phyloP scores from a whole-genome alignment of 768 basidiomycete species.

The Roridomyces roridus region DNA sequence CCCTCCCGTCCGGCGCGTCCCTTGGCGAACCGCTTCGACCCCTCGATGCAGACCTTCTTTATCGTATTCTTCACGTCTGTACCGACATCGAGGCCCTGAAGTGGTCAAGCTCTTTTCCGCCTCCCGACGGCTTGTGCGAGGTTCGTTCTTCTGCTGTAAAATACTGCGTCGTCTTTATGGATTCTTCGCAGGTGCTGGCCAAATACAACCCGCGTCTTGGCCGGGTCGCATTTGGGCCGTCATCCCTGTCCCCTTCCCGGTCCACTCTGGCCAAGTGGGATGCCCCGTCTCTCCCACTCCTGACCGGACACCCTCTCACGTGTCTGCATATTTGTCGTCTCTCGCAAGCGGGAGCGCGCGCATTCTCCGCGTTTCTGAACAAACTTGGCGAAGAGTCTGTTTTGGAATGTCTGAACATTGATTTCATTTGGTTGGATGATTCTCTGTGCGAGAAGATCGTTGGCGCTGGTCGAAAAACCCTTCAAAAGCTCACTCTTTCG shows the following conservation, averaged over 20 bases:
- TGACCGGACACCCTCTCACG: conserved; percentile 33
- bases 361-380: conserved; percentile 32
- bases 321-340: conserved; percentile 38
- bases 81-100: conserved; percentile 35
- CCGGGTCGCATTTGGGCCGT: conserved; percentile 30
- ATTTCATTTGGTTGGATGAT: conserved; percentile 49
- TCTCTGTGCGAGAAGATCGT: conserved; percentile 40
- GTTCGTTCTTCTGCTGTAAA: conserved; percentile 26
- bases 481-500: conserved; percentile 36
- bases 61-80: conserved; percentile 26
- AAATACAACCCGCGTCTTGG: conserved; percentile 29
- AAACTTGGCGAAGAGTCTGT: conserved; percentile 35
- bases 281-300: conserved; percentile 40
- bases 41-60: conserved; percentile 25
- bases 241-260: conserved; percentile 21
- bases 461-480: conserved; percentile 32
- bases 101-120: conserved; percentile 38
- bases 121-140: conserved; percentile 47
- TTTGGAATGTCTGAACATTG: conserved; percentile 37
- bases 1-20: conserved; percentile 2
- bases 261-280: conserved; percentile 38
- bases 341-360: conserved; percentile 40
- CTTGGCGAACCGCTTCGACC: conserved; percentile 13
- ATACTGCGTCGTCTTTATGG: background rate
- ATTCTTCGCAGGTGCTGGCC: conserved; percentile 28